These are phyloP conservation scores for Cladobotryum protrusum DNA, from an alignment of 2,329 filamentous ascomycete genomes.

Conservation along the genomic window DNA sequence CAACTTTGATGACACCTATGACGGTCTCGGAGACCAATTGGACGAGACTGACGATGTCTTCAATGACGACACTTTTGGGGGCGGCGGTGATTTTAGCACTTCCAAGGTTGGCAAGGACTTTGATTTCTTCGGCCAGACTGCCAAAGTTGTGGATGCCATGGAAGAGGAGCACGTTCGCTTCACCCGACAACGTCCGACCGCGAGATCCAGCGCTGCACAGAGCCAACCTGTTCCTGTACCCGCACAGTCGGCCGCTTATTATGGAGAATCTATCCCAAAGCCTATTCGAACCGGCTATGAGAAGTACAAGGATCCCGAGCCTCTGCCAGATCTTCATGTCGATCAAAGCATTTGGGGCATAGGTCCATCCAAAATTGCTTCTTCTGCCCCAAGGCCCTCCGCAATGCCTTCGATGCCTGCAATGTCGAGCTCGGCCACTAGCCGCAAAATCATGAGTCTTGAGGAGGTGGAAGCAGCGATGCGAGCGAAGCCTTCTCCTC, in stretches of 20 bases:
- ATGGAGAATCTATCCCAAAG: constrained; percentile 41
- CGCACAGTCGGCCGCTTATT: constrained; percentile 26
- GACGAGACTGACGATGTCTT: constrained; percentile 89
- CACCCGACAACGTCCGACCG: constrained; percentile 62
- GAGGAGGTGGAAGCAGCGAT: constrained; percentile 96
- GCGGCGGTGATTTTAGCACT: constrained; percentile 19
- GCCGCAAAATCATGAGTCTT: constrained; percentile 84
- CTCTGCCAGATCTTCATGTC: constrained; percentile 83
- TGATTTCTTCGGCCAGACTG: constrained; percentile 92
- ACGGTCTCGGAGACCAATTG: constrained; percentile 84
- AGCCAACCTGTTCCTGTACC: constrained; percentile 28
- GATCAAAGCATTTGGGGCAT: constrained; percentile 91
- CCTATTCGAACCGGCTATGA: constrained; percentile 81
- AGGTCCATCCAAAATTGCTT: constrained; percentile 45
- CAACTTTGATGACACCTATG: constrained; percentile 96
- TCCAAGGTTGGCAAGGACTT: constrained; percentile 80
- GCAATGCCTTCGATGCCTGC: constrained; percentile 9
- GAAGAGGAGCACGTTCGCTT: constrained; percentile 87
- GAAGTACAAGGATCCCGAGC: constrained; percentile 77
- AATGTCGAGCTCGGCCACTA: constrained; percentile 22
- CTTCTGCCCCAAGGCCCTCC: constrained; percentile 23
- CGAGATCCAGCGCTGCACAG: constrained; percentile 29
- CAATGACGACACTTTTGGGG: constrained; percentile 91
- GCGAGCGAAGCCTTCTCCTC: constrained; percentile 52
- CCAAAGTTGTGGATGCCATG: constrained; percentile 76